Evolutionary conservation across 2,329 filamentous ascomycete species (phyloP).

Genomic region (Paecilomyces fulvus): DNA sequence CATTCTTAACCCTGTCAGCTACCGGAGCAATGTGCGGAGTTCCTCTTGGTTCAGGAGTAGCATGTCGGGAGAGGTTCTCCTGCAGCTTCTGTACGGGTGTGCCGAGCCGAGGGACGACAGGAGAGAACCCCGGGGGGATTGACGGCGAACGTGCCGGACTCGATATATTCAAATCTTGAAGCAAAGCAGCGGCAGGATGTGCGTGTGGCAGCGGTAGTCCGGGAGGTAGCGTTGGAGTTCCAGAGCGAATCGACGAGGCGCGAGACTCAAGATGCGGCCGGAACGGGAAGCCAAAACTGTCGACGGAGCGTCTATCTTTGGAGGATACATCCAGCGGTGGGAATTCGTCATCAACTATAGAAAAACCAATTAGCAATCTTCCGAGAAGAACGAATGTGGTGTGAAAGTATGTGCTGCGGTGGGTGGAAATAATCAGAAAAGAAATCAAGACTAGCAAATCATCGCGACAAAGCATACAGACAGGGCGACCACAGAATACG

Average conservation of each 20-base stretch:
- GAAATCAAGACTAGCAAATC: constrained; percentile 10
- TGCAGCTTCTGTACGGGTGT: constrained; percentile 20
- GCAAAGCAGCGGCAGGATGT: constrained; percentile 27
- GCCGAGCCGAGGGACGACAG: constrained; percentile 16
- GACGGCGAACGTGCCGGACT: constrained; percentile 20
- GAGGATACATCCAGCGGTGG: constrained; percentile 34
- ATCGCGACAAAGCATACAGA: constrained; percentile 12
- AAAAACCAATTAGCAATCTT: constrained; percentile 17
- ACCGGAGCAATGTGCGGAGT: constrained; percentile 12
- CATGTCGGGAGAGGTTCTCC: constrained; percentile 15
- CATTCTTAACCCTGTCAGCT: constrained; percentile 20
- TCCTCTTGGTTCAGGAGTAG: constrained; percentile 19
- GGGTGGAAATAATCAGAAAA: constrained; percentile 7
- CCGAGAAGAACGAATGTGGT: constrained; percentile 1
- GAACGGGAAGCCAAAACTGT: constrained; percentile 28
- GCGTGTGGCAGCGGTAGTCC: constrained; percentile 35
- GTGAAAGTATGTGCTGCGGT: constrained; percentile 4
- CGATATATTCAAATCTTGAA: constrained; percentile 23
- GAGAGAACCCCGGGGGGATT: constrained; percentile 15
- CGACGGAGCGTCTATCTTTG: constrained; percentile 27
- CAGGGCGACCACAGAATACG: constrained; percentile 18
- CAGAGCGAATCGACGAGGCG: constrained; percentile 19
- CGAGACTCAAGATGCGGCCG: constrained; percentile 25
- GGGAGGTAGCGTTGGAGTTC: constrained; percentile 33
- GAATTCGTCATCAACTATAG: constrained; percentile 39